Evolutionary conservation across 2,329 filamentous ascomycete species (phyloP), one percentile per base, ranked within the genome.

Genomic region (Shiraia bambusicola): DNA sequence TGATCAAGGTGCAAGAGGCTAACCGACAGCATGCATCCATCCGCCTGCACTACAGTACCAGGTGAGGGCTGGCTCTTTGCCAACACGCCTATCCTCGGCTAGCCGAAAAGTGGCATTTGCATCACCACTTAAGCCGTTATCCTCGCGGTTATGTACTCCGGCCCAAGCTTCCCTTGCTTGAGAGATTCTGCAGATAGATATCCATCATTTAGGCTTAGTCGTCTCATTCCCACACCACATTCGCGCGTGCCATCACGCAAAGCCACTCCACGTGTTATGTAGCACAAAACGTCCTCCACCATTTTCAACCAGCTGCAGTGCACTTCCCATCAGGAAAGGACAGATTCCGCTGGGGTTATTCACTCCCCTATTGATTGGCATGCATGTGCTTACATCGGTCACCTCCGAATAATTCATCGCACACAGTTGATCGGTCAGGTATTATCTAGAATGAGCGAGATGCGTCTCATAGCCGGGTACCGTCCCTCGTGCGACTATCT

Each of bases 191-290:
- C 49, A 52, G 43, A n/a, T n/a, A n/a, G n/a, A 36, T 29, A 34
- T 43, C 44, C 40, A 44, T 45, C 22, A 27, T 40, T 31, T 11
- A 29, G 39, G 43, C 32, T 39, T 50, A 44, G 39, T 34, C 22
- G 34, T 34, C 30, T 34, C 36, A 39, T 31, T 36, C 28, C 49
- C 52, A 54, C 47, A 54, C 28, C 43, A 42, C 38, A 47, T 22
- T 28, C 34, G 44, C 47, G 46, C 49, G 41, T 52, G 50, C 46
- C 30, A 33, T 34, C 16, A 34, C 33, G 40, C 41, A 42, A 34
- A 34, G 41, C 35, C 34, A 38, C 41, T 50, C 49, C 59, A 57
- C 54, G 53, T 60, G 54, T 44, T 39, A 38, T 45, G 54, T 60
- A 13, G 50, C 40, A 58, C 52, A 42, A 37, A 54, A 45, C 52